Conservation (phyloP, 768 basidiomycete genomes). For the Pholiota microspora region DNA sequence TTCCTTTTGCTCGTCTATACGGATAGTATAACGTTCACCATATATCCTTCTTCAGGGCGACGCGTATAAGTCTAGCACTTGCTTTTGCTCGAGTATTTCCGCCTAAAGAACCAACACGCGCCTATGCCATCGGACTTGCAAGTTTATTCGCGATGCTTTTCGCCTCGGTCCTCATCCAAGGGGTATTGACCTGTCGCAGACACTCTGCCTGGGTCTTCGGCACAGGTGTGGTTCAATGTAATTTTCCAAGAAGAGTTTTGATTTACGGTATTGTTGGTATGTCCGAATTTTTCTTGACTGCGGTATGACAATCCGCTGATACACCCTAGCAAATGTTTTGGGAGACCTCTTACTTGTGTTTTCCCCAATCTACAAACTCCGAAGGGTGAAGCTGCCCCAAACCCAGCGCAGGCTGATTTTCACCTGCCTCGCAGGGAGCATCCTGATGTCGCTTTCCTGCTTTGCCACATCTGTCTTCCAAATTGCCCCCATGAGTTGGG, state of each 20-base stretch:
- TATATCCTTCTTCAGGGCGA: slow-evolving; percentile 3
- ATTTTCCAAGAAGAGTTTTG: not conserved
- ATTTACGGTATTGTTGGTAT: not conserved
- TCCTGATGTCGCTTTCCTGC: slow-evolving; percentile 18
- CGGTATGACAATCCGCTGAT: not conserved
- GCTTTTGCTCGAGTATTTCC: slow-evolving; percentile 21
- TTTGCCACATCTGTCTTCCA: slow-evolving; percentile 19
- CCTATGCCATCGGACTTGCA: slow-evolving; percentile 7
- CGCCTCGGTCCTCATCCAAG: slow-evolving; percentile 12
- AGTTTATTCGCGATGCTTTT: slow-evolving; percentile 11
- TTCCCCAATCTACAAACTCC: slow-evolving; percentile 23
- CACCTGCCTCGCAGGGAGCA: slow-evolving; percentile 22
- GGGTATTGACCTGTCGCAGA: slow-evolving; percentile 15
- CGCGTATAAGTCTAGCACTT: slow-evolving; percentile 18
- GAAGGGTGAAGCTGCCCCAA: slow-evolving; percentile 17
- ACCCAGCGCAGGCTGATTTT: slow-evolving; percentile 20
- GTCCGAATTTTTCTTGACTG: not conserved
- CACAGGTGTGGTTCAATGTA: not conserved
- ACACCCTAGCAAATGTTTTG: slow-evolving; percentile 16
- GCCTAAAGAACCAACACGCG: slow-evolving; percentile 12
- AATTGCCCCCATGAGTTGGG: slow-evolving; percentile 3
- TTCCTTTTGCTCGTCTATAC: not conserved
- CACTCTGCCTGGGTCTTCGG: not conserved
- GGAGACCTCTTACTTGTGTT: slow-evolving; percentile 23
- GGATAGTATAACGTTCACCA: not conserved